A percentile compares a stretch with the other conserved stretches of the same genome.
These are phyloP conservation scores for Nothophoma quercina DNA, from an alignment of 2,329 filamentous ascomycete species.

Conservation along the genomic window DNA sequence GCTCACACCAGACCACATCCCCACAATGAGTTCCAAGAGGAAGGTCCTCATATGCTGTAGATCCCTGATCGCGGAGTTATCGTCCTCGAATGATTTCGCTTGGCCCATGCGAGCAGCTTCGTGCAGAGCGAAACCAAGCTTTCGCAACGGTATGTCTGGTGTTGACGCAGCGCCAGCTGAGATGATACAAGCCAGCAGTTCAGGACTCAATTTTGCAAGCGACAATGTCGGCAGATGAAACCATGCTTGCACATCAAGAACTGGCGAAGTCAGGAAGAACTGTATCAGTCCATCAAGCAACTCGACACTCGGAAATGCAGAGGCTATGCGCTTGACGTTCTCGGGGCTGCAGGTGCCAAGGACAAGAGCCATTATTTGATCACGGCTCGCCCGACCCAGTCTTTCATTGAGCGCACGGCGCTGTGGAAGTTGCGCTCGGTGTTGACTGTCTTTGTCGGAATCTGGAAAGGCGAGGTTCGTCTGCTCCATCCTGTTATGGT, in stretches of 20 bases:
- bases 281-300: constrained; percentile 68
- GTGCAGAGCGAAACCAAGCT: constrained; percentile 64
- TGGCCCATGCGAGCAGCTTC: constrained; percentile 55
- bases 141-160: constrained; percentile 63
- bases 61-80: constrained; percentile 60
- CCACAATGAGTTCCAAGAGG: constrained; percentile 60
- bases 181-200: constrained; percentile 67
- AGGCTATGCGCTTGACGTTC: constrained; percentile 61
- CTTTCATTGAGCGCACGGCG: constrained; percentile 53
- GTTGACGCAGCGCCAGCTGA: constrained; percentile 68
- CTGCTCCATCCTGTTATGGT: constrained; percentile 38
- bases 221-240: constrained; percentile 69
- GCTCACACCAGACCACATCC: constrained; percentile 66
- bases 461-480: constrained; percentile 51
- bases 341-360: constrained; percentile 64
- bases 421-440: constrained; percentile 43
- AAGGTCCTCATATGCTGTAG: constrained; percentile 61
- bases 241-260: constrained; percentile 65
- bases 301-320: constrained; percentile 68
- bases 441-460: constrained; percentile 38
- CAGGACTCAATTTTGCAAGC: constrained; percentile 63
- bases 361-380: constrained; percentile 70
- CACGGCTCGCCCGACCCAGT: constrained; percentile 54
- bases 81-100: constrained; percentile 55
- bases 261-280: constrained; percentile 65